phyloP scores from a whole-genome alignment of 208 protist species.

The Balamuthia mandrillaris region DNA sequence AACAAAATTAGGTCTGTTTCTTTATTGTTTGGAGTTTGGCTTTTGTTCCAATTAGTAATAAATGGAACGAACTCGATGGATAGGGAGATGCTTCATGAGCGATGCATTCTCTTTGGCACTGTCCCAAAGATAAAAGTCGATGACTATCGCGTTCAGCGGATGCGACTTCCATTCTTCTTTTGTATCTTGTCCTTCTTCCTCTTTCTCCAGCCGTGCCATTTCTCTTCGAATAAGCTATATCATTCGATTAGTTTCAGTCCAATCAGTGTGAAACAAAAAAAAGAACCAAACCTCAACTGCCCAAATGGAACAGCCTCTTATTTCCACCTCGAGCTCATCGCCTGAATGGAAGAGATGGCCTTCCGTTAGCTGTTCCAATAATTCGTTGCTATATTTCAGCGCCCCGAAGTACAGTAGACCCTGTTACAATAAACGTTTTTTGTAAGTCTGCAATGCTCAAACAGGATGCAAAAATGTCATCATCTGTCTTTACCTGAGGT shows the following conservation, averaged over 20 bases:
- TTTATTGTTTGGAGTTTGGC: too few species aligned
- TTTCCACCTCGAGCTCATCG: conserved; percentile 41
- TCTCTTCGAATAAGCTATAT: not conserved
- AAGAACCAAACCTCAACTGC: conserved; percentile 35
- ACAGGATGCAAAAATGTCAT: too few species aligned
- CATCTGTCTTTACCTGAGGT: too few species aligned
- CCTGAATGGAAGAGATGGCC: not conserved
- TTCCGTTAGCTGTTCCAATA: conserved; percentile 32
- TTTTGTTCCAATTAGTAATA: too few species aligned
- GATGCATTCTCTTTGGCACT: conserved; percentile 45
- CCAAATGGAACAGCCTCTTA: conserved; percentile 59
- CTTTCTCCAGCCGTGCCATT: not conserved
- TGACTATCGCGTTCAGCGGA: conserved; percentile 42
- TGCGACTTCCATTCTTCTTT: not conserved
- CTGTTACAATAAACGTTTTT: conserved; percentile 53
- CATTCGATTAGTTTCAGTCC: not conserved
- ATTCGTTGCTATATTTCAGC: conserved; percentile 53
- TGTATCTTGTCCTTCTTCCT: not conserved
- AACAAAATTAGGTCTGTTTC: too few species aligned
- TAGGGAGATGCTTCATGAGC: conserved; percentile 47
- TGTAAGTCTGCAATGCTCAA: too few species aligned
- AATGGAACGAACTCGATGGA: conserved; percentile 42
- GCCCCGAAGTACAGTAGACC: conserved; percentile 56
- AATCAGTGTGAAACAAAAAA: not conserved
- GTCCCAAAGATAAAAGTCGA: conserved; percentile 65